A percentile compares a stretch with the other conserved stretches of the same genome.
Conservation (phyloP, 176 grass and related monocot species). For the Bonia amplexicaulis region DNA sequence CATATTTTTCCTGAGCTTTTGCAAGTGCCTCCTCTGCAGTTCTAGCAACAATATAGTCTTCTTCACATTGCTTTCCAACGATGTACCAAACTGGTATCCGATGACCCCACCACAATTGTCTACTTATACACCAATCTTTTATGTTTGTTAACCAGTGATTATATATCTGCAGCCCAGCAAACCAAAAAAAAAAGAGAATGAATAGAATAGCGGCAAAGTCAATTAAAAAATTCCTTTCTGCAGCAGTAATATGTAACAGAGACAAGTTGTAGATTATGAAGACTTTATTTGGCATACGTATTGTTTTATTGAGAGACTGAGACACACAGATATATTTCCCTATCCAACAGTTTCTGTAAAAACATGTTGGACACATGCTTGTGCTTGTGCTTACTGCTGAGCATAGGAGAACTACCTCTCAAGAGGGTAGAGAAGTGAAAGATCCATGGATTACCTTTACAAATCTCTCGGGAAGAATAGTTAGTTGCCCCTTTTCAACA, state of each 20-base stretch:
- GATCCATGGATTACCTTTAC: slow-evolving; percentile 69
- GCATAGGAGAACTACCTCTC: background rate
- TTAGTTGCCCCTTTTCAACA: slow-evolving; percentile 78
- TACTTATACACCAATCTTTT: slow-evolving; percentile 99
- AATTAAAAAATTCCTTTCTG: slow-evolving; percentile 4
- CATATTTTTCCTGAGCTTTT: slow-evolving; percentile 76
- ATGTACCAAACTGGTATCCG: slow-evolving; percentile 98
- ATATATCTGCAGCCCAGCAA: slow-evolving; percentile 70
- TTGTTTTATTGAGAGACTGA: background rate
- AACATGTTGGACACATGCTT: background rate
- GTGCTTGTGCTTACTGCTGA: background rate
- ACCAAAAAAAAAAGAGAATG: background rate
- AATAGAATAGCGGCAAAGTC: background rate
- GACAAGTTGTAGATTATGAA: slow-evolving; percentile 11
- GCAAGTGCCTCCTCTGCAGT: slow-evolving; percentile 70
- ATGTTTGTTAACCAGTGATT: slow-evolving; percentile 99
- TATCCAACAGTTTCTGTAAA: background rate
- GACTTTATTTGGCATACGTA: background rate
- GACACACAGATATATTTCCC: background rate
- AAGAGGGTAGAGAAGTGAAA: background rate
- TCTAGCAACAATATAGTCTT: slow-evolving; percentile 90
- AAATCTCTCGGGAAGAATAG: slow-evolving; percentile 96
- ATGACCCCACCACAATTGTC: slow-evolving; percentile 98
- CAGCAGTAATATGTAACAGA: background rate
- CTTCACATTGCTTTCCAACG: slow-evolving; percentile 86